Base-by-base conservation (phyloP, 495 filamentous ascomycete genomes). In the Daldinia bambusicola region DNA sequence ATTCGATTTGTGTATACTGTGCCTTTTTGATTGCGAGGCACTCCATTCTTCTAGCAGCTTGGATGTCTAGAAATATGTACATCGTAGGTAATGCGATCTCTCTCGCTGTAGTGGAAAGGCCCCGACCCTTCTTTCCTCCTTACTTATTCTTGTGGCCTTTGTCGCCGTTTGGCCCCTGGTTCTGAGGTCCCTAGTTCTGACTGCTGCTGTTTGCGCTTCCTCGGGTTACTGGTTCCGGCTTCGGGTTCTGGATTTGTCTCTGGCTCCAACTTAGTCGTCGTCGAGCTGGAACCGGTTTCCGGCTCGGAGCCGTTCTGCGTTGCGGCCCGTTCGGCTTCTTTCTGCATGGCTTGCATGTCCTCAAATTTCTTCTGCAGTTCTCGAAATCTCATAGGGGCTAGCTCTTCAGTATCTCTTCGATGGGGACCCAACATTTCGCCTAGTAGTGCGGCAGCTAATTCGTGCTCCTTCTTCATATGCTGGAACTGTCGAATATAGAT, bases 381-480 rank as follows among this genome's bases (percentile, higher is more conserved):
- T 18, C 31, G 30, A 13, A 51, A 50, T n/a, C 60, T 41, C 61
- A 56, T 58, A 38, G 30, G 41, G 6, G 32, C 59, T 7, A 32
- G n/a, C n/a, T n/a, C 62, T 20, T 45, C 6, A 4, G 6, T 18
- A 2, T 41, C 18, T 22, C 36, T 43, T 30, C 18, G 20, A n/a
- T n/a, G n/a, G n/a, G n/a, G n/a, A n/a, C n/a, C n/a, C n/a, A n/a
- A n/a, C n/a, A n/a, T n/a, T n/a, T n/a, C n/a, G n/a, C n/a, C n/a
- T n/a, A n/a, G n/a, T n/a, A n/a, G n/a, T n/a, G n/a, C n/a, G n/a
- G n/a, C n/a, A n/a, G n/a, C n/a, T n/a, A n/a, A n/a, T n/a, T n/a
- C n/a, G n/a, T n/a, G n/a, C n/a, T n/a, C n/a, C n/a, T n/a, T n/a
- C n/a, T n/a, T n/a, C n/a, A n/a, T n/a, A n/a, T n/a, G n/a, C n/a